Evolutionary conservation across 768 basidiomycete species (phyloP).

Genomic region (Phaeotremella skinneri): DNA sequence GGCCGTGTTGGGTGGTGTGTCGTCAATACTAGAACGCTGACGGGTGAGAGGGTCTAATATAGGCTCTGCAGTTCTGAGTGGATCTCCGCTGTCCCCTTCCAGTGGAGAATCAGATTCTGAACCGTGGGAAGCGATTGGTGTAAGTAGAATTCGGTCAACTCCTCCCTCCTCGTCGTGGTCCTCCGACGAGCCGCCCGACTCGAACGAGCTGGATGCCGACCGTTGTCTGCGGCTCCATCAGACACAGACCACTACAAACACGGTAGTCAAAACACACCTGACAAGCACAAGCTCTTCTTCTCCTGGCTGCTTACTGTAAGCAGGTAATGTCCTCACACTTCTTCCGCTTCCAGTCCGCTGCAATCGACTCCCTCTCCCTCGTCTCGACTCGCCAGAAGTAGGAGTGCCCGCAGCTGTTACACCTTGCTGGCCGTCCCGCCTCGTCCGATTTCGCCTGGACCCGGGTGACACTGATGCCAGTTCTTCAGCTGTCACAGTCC

Average conservation of each 20-base stretch:
- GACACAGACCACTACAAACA: background rate
- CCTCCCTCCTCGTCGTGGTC: background rate
- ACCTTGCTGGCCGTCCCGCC: background rate
- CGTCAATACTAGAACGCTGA: background rate
- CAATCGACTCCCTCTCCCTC: constrained; percentile 13
- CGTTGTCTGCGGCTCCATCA: constrained; percentile 14
- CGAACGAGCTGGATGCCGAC: constrained; percentile 2
- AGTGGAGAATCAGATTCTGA: no score
- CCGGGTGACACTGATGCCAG: constrained; percentile 6
- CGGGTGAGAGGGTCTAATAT: background rate
- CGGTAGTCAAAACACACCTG: constrained; percentile 36
- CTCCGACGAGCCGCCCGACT: background rate
- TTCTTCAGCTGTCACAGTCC: constrained; percentile 26
- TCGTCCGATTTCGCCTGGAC: background rate
- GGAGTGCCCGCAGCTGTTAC: background rate
- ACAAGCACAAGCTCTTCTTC: constrained; percentile 44
- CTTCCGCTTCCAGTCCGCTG: constrained; percentile 36
- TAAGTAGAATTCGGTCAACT: no score
- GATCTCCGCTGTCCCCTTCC: background rate
- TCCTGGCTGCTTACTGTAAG: constrained; percentile 44
- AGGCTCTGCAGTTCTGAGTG: background rate
- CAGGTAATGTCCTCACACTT: constrained; percentile 41
- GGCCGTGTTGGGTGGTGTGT: background rate
- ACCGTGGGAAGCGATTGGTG: no score
- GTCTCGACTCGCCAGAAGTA: constrained; percentile 9